phyloP scores from a whole-genome alignment of 306 rosid species.

The Ormosia emarginata region DNA sequence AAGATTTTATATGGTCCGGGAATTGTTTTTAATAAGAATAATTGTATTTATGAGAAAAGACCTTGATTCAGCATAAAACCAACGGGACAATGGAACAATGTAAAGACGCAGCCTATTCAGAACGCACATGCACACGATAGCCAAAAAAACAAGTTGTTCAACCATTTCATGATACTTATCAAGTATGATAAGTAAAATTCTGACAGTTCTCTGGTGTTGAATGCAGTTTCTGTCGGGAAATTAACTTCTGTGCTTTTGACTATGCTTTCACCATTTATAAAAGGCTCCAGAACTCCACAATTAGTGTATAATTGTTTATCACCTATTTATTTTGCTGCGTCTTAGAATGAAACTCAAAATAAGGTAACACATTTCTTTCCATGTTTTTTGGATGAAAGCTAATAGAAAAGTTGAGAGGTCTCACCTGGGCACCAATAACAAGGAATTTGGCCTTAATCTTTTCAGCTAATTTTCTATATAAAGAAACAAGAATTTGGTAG shows the following conservation, averaged over 20 bases:
- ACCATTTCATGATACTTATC: slow-evolving; percentile 11
- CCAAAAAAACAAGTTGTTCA: not conserved
- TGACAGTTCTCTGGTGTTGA: not conserved
- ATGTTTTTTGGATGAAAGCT: not conserved
- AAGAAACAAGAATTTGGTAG: not conserved
- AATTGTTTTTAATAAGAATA: not conserved
- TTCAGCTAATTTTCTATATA: not conserved
- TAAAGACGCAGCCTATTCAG: not conserved
- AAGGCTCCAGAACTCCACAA: not conserved
- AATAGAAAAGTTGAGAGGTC: not conserved
- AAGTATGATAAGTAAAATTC: not conserved
- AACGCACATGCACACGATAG: not conserved
- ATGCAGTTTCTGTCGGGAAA: not conserved
- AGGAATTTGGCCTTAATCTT: not conserved
- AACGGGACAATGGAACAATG: not conserved
- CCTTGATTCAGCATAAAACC: not conserved
- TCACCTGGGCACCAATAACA: not conserved
- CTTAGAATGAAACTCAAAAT: not conserved
- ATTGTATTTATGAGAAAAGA: not conserved
- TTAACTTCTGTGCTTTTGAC: not conserved
- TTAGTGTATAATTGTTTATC: not conserved
- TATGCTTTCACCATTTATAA: not conserved
- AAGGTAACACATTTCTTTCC: not conserved
- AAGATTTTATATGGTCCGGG: not conserved
- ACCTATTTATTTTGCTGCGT: not conserved